Evolutionary conservation across 2,329 filamentous ascomycete species (phyloP).

Genomic region (Apiospora marii): DNA sequence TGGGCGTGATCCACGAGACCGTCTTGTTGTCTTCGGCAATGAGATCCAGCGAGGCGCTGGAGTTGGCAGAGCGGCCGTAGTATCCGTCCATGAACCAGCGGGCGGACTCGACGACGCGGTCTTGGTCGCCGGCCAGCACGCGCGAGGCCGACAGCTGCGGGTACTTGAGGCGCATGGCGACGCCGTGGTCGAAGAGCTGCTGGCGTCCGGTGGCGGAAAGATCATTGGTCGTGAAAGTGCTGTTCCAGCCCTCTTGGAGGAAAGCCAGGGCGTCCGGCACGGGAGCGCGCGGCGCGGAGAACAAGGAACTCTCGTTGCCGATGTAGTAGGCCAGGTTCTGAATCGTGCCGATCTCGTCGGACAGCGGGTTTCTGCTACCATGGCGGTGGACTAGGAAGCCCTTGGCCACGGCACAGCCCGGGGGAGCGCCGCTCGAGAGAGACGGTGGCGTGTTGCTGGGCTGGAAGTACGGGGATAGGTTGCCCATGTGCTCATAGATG

Average conservation of each 20-base stretch:
- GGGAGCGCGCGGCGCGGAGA: conserved; percentile 29
- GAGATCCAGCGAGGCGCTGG: conserved; percentile 29
- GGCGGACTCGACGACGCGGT: conserved; percentile 35
- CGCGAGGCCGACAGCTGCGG: conserved; percentile 32
- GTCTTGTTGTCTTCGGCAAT: conserved; percentile 31
- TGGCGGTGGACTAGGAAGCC: conserved; percentile 36
- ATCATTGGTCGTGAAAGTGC: conserved; percentile 31
- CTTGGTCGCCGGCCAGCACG: conserved; percentile 33
- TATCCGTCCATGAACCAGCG: conserved; percentile 36
- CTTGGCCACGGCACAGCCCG: conserved; percentile 33
- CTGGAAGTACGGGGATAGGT: conserved; percentile 35
- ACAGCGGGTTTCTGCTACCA: conserved; percentile 34
- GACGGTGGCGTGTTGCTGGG: conserved; percentile 33
- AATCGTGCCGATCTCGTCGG: conserved; percentile 32
- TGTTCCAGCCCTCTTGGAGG: conserved; percentile 32
- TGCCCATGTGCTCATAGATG: conserved; percentile 33
- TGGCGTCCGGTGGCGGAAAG: conserved; percentile 33
- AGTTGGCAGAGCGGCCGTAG: conserved; percentile 32
- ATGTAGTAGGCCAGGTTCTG: conserved; percentile 33
- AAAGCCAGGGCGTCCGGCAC: conserved; percentile 32
- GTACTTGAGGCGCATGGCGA: conserved; percentile 31
- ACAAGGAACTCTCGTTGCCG: conserved; percentile 32
- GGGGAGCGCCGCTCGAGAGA: conserved; percentile 31
- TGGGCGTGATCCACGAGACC: conserved; percentile 36
- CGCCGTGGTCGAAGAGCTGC: conserved; percentile 36